A percentile compares a stretch with the other conserved stretches of the same genome.
These are phyloP conservation scores for Boletellus dicymbophilus DNA, from an alignment of 1,284 basidiomycete genomes.

Conservation along the genomic window DNA sequence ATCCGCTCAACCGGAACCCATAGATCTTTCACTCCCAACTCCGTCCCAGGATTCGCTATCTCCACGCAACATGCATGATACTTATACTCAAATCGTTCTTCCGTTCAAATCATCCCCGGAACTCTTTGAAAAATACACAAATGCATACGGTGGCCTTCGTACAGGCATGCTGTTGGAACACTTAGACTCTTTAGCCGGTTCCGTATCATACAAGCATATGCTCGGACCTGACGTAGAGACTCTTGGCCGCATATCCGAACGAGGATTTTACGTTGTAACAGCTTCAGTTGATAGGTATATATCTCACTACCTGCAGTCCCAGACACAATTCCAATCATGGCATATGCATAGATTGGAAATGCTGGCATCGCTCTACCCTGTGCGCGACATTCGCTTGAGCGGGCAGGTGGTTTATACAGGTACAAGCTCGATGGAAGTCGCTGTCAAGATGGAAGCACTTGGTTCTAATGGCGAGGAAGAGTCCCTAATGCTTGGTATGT, in stretches of 20 bases:
- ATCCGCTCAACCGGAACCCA: conserved; percentile 17
- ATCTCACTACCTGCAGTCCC: neutral
- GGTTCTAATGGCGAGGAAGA: conserved; percentile 47
- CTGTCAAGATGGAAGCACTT: conserved; percentile 78
- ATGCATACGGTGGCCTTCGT: conserved; percentile 65
- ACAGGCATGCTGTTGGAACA: conserved; percentile 77
- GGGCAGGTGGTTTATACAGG: conserved; percentile 84
- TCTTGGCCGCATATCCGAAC: conserved; percentile 53
- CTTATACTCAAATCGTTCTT: conserved; percentile 64
- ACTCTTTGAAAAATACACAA: conserved; percentile 67
- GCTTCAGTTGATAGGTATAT: conserved; percentile 74
- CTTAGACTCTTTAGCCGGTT: conserved; percentile 81
- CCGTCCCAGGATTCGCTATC: conserved; percentile 30
- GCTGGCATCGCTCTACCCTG: conserved; percentile 56
- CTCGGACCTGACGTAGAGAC: conserved; percentile 60
- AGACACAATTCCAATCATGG: neutral
- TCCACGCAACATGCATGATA: conserved; percentile 66
- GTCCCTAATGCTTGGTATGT: conserved; percentile 67
- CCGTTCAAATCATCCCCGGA: conserved; percentile 61
- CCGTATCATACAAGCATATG: conserved; percentile 82
- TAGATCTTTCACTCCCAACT: conserved; percentile 15
- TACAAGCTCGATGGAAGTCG: conserved; percentile 78
- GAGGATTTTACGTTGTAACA: conserved; percentile 81
- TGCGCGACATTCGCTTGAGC: conserved; percentile 69
- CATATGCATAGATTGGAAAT: conserved; percentile 55